A percentile compares a stretch with the other conserved stretches of the same genome.
Conservation (phyloP, 2,329 filamentous ascomycete genomes). For the Monosporascus sp. region DNA sequence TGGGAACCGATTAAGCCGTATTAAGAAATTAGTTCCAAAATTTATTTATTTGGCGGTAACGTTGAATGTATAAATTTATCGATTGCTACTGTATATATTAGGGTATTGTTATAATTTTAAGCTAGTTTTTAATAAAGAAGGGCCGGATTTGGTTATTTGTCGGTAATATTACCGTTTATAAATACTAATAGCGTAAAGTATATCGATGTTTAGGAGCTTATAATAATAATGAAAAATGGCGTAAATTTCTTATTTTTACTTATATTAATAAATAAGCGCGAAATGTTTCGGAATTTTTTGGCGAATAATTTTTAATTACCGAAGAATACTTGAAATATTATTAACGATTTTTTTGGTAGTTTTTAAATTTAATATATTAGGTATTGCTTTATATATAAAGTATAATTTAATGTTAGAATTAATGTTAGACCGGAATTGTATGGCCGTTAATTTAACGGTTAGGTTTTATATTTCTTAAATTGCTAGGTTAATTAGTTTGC, state of each 20-base stretch:
- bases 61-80: not conserved
- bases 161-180: not conserved
- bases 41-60: not conserved
- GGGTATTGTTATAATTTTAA: not conserved
- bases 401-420: too few species aligned
- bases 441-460: too few species aligned
- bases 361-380: not conserved
- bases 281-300: not conserved
- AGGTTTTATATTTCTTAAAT: too few species aligned
- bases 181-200: not conserved
- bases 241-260: not conserved
- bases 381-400: too few species aligned
- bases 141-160: not conserved
- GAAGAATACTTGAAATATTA: not conserved
- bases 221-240: not conserved
- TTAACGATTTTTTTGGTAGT: not conserved
- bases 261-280: not conserved
- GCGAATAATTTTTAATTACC: not conserved
- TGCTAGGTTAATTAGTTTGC: too few species aligned
- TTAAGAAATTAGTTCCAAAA: conserved; percentile 6
- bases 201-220: not conserved
- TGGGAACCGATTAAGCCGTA: conserved; percentile 14
- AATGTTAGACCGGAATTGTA: too few species aligned
- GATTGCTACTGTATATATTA: not conserved
- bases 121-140: not conserved